Percentiles rank a stretch among this genome's conserved stretches.
Conservation (phyloP, 371 early-diverging fungal genomes). For the Syncephalastrum sp. region DNA sequence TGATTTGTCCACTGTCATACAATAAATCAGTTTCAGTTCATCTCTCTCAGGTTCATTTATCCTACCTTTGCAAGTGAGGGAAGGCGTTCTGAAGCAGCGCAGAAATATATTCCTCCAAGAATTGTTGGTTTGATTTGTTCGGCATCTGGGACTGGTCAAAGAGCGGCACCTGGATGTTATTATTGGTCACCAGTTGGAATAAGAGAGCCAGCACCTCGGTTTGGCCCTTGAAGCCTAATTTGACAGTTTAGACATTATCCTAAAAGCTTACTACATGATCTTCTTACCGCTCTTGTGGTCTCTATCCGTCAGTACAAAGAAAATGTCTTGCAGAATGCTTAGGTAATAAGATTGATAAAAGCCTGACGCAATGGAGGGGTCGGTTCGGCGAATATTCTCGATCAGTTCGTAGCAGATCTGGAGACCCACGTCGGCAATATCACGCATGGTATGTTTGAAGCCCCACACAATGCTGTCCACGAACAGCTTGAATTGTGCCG, state of each 20-base stretch:
- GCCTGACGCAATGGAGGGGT: constrained; percentile 74
- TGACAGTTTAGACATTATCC: neutral
- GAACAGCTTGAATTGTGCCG: constrained; percentile 86
- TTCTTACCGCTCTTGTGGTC: constrained; percentile 94
- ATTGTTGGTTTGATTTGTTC: constrained; percentile 74
- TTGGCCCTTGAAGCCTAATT: constrained; percentile 80
- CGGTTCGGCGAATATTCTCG: constrained; percentile 72
- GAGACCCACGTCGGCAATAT: constrained; percentile 93
- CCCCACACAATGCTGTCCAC: constrained; percentile 95
- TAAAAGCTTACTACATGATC: neutral
- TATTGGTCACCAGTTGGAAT: constrained; percentile 81
- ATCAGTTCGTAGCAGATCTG: constrained; percentile 84
- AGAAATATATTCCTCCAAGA: constrained; percentile 79
- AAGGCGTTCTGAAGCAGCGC: constrained; percentile 85
- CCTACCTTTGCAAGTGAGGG: constrained; percentile 83
- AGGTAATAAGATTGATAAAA: constrained; percentile 92
- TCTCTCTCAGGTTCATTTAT: neutral
- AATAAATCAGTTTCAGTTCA: neutral
- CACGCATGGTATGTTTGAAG: constrained; percentile 98
- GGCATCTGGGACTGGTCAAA: constrained; percentile 75
- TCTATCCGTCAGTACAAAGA: constrained; percentile 94
- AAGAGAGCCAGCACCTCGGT: constrained; percentile 86
- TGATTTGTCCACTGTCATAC: constrained; percentile 73
- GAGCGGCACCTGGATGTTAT: constrained; percentile 81
- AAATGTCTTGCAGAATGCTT: constrained; percentile 89